phyloP scores from a whole-genome alignment of 176 grass and related monocot species.

The Microstegium vimineum region DNA sequence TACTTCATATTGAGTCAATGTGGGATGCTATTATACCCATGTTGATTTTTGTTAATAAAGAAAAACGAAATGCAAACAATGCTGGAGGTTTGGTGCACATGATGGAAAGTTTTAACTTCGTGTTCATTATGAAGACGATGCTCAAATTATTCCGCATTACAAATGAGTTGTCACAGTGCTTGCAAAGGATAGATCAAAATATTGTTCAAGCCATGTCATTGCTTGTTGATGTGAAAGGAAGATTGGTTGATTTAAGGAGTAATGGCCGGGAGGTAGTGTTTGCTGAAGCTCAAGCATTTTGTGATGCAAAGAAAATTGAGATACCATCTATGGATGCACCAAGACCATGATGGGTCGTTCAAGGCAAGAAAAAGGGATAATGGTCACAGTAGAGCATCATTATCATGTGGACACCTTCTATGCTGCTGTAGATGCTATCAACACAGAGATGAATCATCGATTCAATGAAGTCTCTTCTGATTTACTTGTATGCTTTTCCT shows the following conservation, averaged over 20 bases:
- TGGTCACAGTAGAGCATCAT: neutral
- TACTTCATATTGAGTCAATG: neutral
- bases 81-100: neutral
- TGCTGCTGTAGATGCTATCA: neutral
- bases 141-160: neutral
- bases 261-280: neutral
- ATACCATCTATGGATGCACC: neutral
- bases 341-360: neutral
- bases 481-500: too few relatives aligned
- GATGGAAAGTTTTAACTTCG: neutral
- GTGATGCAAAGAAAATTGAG: neutral
- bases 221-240: too few relatives aligned
- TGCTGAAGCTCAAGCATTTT: neutral
- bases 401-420: neutral
- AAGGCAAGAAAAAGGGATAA: neutral
- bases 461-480: neutral
- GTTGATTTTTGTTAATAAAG: neutral
- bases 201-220: too few relatives aligned
- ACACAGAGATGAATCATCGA: neutral
- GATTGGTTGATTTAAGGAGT: neutral
- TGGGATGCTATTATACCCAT: neutral
- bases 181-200: too few relatives aligned
- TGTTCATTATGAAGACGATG: neutral
- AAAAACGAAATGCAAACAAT: neutral
- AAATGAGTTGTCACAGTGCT: too few relatives aligned